These are phyloP conservation scores for Lyophyllum atratum DNA, from an alignment of 768 basidiomycete genomes.

Conservation along the genomic window DNA sequence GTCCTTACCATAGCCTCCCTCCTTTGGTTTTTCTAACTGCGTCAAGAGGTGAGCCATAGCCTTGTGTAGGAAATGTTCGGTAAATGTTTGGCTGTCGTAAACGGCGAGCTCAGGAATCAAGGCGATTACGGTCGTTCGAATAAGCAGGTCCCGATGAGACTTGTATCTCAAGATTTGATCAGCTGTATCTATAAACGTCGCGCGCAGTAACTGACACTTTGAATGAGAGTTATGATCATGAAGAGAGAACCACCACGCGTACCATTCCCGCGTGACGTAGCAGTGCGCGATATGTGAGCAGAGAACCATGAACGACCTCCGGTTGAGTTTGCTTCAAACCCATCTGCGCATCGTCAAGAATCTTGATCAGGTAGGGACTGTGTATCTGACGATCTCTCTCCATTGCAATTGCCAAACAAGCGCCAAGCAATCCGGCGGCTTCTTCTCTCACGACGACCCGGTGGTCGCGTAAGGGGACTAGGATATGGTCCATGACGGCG, in stretches of 20 bases:
- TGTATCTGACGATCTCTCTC: constrained; percentile 68
- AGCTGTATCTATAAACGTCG: constrained; percentile 82
- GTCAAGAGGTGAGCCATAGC: constrained; percentile 90
- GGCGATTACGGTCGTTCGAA: constrained; percentile 93
- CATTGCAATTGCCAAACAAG: constrained; percentile 86
- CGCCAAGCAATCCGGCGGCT: constrained; percentile 88
- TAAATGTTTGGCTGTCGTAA: constrained; percentile 93
- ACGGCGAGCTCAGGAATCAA: constrained; percentile 93
- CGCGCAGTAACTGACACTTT: constrained; percentile 76
- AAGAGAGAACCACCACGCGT: constrained; percentile 29
- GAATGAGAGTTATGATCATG: neutral
- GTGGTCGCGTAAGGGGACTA: constrained; percentile 85
- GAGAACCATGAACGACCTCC: constrained; percentile 90
- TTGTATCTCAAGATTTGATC: constrained; percentile 90
- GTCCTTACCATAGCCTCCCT: constrained; percentile 79
- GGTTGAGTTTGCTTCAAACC: constrained; percentile 79
- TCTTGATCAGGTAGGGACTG: constrained; percentile 70
- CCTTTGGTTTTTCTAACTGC: constrained; percentile 86
- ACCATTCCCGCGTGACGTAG: constrained; percentile 95
- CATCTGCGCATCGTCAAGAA: constrained; percentile 86
- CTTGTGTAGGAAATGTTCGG: constrained; percentile 87
- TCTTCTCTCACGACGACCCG: constrained; percentile 91
- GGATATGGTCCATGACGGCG: constrained; percentile 89
- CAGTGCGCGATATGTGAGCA: constrained; percentile 90
- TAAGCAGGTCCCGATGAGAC: constrained; percentile 81